Evolutionary conservation across 768 basidiomycete genomes (phyloP), one percentile per base, ranked within the genome.

Genomic region (Rhodotorula diobovata): DNA sequence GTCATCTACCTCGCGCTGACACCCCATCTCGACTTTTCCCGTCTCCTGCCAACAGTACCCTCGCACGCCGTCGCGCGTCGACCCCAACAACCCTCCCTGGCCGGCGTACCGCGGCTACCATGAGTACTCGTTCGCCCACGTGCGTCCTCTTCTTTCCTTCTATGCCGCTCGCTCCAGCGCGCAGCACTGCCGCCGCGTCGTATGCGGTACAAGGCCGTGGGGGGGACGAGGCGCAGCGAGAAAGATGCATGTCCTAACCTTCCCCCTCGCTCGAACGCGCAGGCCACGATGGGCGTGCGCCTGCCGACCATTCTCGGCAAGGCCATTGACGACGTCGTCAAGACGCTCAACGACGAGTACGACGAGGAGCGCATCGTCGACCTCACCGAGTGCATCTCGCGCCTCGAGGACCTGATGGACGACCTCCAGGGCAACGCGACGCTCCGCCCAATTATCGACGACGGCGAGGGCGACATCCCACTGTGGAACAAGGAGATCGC

Each of bases 261-360:
- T 23, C n/a, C n/a, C n/a, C 41, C 18, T 7, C 25, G 25, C 3
- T 21, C n/a, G n/a, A n/a, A n/a, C n/a, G n/a, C n/a, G 58, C 41
- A 59, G 58, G 94, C 92, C 43, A 95, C 93, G 8, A 96, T 96
- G 93, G 90, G 91, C 71, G 88, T 89, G n/a, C 88, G 94, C 58
- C 86, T 96, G 35, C 94, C 94, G 4, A 95, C 94, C 51, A 97
- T 97, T 73, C 84, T 96, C 59, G 91, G 92, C 74, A 97, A 96
- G 82, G 94, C 90, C 21, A 93, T 96, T 77, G 93, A 94, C 77
- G 94, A 97, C 78, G 84, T 88, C 16, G 89, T 89, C 64, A 86
- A 87, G 76, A 96, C 93, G 37, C 85, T 96, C 76, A 95, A 96
- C 81, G 87, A 89, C 74, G 80, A 82, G 81, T 89, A 86, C 53